A percentile compares a stretch with the other conserved stretches of the same genome.
phyloP scores from a whole-genome alignment of 140 eudicot genomes.

The Stevia rebaudiana region DNA sequence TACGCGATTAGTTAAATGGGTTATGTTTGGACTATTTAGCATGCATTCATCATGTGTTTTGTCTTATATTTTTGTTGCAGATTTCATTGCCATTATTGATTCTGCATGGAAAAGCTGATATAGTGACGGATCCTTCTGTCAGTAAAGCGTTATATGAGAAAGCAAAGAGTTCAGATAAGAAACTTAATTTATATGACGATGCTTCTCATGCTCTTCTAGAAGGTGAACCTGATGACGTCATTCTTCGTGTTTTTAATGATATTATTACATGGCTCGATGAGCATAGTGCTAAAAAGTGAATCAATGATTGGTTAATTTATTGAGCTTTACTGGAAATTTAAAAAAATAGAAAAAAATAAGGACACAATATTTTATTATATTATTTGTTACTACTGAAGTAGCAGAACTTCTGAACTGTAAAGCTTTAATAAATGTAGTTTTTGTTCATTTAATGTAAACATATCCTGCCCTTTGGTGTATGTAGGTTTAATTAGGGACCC shows the following conservation, averaged over 20 bases:
- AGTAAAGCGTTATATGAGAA: slow-evolving; percentile 79
- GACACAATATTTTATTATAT: neutral
- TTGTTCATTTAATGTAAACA: too few relatives aligned
- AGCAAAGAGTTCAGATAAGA: slow-evolving; percentile 84
- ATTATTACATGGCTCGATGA: slow-evolving; percentile 76
- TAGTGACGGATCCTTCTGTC: slow-evolving; percentile 82
- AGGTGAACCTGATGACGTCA: slow-evolving; percentile 85
- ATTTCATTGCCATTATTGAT: slow-evolving; percentile 81
- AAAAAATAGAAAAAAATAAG: neutral
- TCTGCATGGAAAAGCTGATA: slow-evolving; percentile 86
- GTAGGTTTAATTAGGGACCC: too few relatives aligned
- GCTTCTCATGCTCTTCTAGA: slow-evolving; percentile 75
- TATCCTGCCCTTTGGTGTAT: too few relatives aligned
- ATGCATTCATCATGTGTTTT: slow-evolving; percentile 4
- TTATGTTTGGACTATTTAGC: neutral
- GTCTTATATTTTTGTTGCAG: slow-evolving; percentile 29
- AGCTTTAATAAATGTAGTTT: too few relatives aligned
- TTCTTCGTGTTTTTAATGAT: slow-evolving; percentile 50
- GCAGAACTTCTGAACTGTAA: too few relatives aligned
- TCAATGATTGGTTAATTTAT: neutral
- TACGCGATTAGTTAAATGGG: too few relatives aligned
- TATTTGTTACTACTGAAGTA: slow-evolving; percentile 12
- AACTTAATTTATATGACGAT: slow-evolving; percentile 59
- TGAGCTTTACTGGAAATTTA: neutral
- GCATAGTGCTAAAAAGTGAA: slow-evolving; percentile 31